Conservation (phyloP, 192 early-diverging fungal species). For the Coemansia sp. region DNA sequence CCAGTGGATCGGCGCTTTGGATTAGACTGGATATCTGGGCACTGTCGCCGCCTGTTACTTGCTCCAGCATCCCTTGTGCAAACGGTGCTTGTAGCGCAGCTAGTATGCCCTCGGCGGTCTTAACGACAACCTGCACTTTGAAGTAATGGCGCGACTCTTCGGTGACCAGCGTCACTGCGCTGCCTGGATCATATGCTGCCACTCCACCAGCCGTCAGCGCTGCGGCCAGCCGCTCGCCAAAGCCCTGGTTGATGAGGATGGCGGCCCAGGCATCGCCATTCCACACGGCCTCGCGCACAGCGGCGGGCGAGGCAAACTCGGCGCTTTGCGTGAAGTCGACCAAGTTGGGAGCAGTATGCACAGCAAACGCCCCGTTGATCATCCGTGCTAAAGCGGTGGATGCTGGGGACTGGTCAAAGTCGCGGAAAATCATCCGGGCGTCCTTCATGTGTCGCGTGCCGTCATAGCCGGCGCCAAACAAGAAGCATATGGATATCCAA, state of each 20-base stretch:
- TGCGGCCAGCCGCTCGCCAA: constrained; percentile 26
- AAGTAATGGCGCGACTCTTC: constrained; percentile 55
- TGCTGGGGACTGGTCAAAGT: constrained; percentile 33
- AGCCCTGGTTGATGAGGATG: constrained; percentile 42
- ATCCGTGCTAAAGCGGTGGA: constrained; percentile 16
- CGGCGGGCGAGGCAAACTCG: constrained; percentile 4
- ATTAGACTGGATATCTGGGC: constrained; percentile 6
- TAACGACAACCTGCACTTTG: constrained; percentile 20
- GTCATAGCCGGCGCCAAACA: constrained; percentile 53
- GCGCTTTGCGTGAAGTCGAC: constrained; percentile 13
- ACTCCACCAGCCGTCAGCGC: constrained; percentile 18
- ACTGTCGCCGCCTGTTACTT: constrained; percentile 2
- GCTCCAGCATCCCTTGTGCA: constrained; percentile 26
- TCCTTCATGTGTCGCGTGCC: constrained; percentile 48
- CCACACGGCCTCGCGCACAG: constrained; percentile 42
- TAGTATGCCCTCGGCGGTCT: constrained; percentile 12
- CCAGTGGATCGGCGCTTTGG: constrained; percentile 27
- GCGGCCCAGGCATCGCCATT: constrained; percentile 44
- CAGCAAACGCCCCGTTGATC: constrained; percentile 24
- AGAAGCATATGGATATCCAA: constrained; percentile 49
- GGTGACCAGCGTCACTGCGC: constrained; percentile 29
- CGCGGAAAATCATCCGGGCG: constrained; percentile 25
- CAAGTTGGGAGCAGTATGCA: constrained; percentile 11
- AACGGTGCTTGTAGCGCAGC: constrained; percentile 27
- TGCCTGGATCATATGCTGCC: constrained; percentile 21